These are phyloP conservation scores for Asterella californica DNA, from an alignment of 225 moss, liverwort and hornwort genomes.

Conservation along the genomic window DNA sequence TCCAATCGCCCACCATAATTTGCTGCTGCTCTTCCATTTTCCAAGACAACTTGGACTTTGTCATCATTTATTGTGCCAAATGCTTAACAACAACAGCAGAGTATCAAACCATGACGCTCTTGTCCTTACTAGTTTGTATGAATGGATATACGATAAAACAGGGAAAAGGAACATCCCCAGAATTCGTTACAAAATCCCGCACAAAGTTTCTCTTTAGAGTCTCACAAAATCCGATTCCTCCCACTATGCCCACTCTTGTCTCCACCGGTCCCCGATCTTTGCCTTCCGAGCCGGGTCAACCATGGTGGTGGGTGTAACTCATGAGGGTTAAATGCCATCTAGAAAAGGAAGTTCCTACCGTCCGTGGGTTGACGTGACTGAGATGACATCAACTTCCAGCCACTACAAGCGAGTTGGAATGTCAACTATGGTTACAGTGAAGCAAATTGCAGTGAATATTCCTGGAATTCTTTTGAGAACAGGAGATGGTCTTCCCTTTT, in stretches of 20 bases:
- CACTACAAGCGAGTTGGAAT: neutral
- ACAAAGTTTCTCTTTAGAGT: neutral
- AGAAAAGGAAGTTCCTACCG: neutral
- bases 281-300: neutral
- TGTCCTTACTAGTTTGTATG: neutral
- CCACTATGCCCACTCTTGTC: neutral
- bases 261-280: neutral
- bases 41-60: slow-evolving; percentile 3
- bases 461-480: neutral
- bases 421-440: slow-evolving; percentile 5
- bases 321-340: neutral
- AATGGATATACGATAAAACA: neutral
- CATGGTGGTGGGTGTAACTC: neutral
- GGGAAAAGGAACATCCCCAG: neutral
- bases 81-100: neutral
- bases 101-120: slow-evolving; percentile 1
- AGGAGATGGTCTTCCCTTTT: neutral
- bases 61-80: slow-evolving; percentile 3
- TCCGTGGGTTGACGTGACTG: neutral
- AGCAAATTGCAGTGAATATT: neutral
- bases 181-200: neutral
- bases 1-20: neutral
- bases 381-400: neutral
- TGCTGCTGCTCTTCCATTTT: neutral
- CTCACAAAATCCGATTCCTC: neutral